Conservation (phyloP, 495 filamentous ascomycete genomes). For the Aspergillus nanangensis region DNA sequence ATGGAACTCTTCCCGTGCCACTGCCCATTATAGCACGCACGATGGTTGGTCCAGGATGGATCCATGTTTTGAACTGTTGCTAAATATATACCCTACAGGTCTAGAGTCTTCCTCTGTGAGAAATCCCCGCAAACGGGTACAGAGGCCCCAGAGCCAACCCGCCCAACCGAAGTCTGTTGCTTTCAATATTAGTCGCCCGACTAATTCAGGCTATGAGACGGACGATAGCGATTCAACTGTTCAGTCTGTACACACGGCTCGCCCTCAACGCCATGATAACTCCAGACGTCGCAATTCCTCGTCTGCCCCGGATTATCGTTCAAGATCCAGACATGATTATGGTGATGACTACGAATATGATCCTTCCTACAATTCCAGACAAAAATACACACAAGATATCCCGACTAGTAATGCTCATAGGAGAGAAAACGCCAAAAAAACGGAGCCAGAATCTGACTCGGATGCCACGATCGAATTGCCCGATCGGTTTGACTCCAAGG, state of each 20-base stretch:
- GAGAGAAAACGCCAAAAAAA: constrained; percentile 7
- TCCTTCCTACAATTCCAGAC: neutral
- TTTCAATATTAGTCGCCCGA: constrained; percentile 24
- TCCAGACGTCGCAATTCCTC: constrained; percentile 26
- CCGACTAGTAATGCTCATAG: neutral
- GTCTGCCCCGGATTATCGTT: constrained; percentile 15
- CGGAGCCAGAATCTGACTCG: constrained; percentile 26
- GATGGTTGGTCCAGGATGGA: constrained; percentile 41
- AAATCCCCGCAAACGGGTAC: constrained; percentile 6
- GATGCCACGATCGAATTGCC: constrained; percentile 55
- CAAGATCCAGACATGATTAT: neutral
- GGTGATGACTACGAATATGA: neutral
- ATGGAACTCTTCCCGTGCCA: constrained; percentile 32
- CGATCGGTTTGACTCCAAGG: constrained; percentile 60
- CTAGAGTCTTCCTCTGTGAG: constrained; percentile 14
- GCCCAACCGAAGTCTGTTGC: constrained; percentile 32
- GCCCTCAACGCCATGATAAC: constrained; percentile 12
- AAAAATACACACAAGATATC: neutral
- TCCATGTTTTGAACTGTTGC: neutral
- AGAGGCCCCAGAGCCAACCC: constrained; percentile 23
- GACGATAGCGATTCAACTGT: constrained; percentile 41
- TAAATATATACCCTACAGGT: constrained; percentile 13
- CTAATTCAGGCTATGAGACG: constrained; percentile 35
- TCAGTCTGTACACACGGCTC: constrained; percentile 14
- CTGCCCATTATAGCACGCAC: constrained; percentile 28